Evolutionary conservation across 2,329 filamentous ascomycete species (phyloP).

Genomic region (Ascocoryne sarcoides): DNA sequence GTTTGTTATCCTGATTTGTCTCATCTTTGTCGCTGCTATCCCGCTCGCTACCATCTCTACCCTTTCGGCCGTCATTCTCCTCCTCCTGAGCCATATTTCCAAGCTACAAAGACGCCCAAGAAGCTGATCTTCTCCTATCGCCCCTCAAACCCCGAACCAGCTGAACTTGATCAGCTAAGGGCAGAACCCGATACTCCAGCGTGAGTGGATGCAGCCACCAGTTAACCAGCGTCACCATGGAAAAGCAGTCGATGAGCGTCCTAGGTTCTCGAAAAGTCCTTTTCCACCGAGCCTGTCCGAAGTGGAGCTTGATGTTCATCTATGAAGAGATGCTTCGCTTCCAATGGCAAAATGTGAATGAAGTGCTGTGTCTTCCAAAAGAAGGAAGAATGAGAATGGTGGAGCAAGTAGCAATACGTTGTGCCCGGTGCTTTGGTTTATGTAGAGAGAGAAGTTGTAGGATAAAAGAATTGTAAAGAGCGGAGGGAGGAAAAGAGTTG

Average conservation of each 20-base stretch:
- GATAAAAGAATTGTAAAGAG: no score
- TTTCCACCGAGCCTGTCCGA: neutral
- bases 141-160: no score
- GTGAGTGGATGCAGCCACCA: no score
- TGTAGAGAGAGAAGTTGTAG: neutral
- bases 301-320: neutral
- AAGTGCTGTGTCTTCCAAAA: neutral
- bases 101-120: neutral
- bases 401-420: neutral
- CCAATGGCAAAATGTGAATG: neutral
- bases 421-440: neutral
- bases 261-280: no score
- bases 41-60: neutral
- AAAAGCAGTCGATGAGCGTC: no score
- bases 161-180: neutral
- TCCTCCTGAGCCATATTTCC: neutral
- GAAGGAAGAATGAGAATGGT: neutral
- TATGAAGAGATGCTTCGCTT: neutral
- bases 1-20: neutral
- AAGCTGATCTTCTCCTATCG: neutral
- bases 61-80: neutral
- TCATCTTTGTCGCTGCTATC: neutral
- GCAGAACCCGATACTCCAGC: no score
- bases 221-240: no score
- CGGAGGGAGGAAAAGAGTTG: no score